These are phyloP conservation scores for Lachancea kluyveri DNA, from an alignment of 805 yeast genomes.

Conservation along the genomic window DNA sequence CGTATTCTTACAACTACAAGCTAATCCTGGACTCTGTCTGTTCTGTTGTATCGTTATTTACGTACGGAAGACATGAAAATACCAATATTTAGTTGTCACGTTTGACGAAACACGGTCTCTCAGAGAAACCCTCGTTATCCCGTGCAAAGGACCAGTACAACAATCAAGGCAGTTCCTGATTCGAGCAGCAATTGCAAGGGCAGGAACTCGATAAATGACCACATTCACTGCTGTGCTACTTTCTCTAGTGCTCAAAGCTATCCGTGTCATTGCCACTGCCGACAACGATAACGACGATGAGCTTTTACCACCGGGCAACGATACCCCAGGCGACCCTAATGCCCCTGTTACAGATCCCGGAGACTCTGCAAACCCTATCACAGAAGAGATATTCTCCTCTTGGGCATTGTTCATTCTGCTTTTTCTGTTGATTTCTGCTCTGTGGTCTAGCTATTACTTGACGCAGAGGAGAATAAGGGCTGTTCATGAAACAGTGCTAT, in stretches of 20 bases:
- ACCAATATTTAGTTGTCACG: too few species aligned
- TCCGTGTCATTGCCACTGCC: slow-evolving; percentile 11
- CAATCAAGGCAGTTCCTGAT: too few species aligned
- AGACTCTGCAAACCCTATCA: slow-evolving; percentile 69
- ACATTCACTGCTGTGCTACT: slow-evolving; percentile 1
- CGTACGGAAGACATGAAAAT: too few species aligned
- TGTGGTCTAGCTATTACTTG: slow-evolving; percentile 91
- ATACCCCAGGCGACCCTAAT: slow-evolving; percentile 25
- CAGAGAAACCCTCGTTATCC: too few species aligned
- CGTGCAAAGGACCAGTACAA: too few species aligned
- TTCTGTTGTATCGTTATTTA: too few species aligned
- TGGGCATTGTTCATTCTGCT: slow-evolving; percentile 94
- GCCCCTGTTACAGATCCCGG: slow-evolving; percentile 49
- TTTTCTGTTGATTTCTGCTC: slow-evolving; percentile 73
- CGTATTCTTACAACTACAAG: too few species aligned
- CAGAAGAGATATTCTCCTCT: slow-evolving; percentile 92
- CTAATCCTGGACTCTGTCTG: too few species aligned
- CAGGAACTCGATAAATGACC: too few species aligned
- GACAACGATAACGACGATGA: slow-evolving; percentile 34
- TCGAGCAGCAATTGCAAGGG: too few species aligned
- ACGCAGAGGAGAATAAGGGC: slow-evolving; percentile 90
- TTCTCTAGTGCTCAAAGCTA: slow-evolving; percentile 2
- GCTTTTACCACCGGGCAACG: slow-evolving; percentile 33
- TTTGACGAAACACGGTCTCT: too few species aligned
- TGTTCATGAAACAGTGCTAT: slow-evolving; percentile 94